A percentile compares a stretch with the other conserved stretches of the same genome.
These are phyloP conservation scores for Macrocybe gigantea DNA, from an alignment of 768 basidiomycete species.

Conservation along the genomic window DNA sequence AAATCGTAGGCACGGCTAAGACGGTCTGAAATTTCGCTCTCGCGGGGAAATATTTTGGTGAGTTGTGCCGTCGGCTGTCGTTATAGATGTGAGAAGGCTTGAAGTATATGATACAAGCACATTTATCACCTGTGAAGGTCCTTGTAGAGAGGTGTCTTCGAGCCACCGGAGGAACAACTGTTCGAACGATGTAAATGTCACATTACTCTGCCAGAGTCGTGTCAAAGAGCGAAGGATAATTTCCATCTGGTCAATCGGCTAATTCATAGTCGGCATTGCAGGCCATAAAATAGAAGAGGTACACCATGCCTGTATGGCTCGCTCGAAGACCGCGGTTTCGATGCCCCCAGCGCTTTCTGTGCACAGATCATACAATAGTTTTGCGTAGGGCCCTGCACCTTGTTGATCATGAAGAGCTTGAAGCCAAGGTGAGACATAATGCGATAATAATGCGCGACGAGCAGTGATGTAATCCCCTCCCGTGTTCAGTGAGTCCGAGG, in stretches of 20 bases:
- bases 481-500: constrained; percentile 41
- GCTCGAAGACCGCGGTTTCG: too few relatives aligned
- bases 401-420: constrained; percentile 15
- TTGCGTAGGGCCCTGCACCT: constrained; percentile 46
- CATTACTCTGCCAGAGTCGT: constrained; percentile 45
- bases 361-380: constrained; percentile 48
- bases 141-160: constrained; percentile 30
- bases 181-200: constrained; percentile 54
- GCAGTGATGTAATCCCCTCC: constrained; percentile 68
- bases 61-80: constrained; percentile 47
- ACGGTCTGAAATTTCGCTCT: constrained; percentile 37
- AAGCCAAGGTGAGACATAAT: constrained; percentile 66
- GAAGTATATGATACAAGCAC: too few relatives aligned
- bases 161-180: constrained; percentile 58
- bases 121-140: constrained; percentile 33
- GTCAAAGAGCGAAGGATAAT: constrained; percentile 44
- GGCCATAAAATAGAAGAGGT: background rate
- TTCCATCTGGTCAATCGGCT: constrained; percentile 23
- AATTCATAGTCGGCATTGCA: background rate
- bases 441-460: constrained; percentile 44
- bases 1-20: constrained; percentile 29
- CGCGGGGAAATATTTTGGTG: constrained; percentile 51
- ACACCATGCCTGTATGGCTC: too few relatives aligned
- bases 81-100: background rate
- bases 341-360: constrained; percentile 33